These are phyloP conservation scores for Cruciata laevipes DNA, from an alignment of 257 asterid species.

Conservation along the genomic window DNA sequence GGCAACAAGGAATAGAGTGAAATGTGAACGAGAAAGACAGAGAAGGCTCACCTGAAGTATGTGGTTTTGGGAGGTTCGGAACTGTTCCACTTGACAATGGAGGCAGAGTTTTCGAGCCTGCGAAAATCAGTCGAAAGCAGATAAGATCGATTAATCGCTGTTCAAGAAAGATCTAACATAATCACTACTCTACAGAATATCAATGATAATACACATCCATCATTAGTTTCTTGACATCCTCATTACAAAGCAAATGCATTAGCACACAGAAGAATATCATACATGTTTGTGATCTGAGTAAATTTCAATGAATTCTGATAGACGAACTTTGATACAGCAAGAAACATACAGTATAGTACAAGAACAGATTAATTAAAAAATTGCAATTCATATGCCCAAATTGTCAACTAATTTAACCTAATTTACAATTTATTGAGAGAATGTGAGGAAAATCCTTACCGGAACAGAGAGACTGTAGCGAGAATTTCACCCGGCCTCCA, in stretches of 20 bases:
- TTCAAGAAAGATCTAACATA: not conserved
- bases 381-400: not conserved
- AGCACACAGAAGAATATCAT: not conserved
- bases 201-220: not conserved
- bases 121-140: conserved; percentile 14
- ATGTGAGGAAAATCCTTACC: conserved; percentile 26
- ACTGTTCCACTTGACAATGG: conserved; percentile 59
- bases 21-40: not conserved
- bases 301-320: not conserved
- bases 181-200: not conserved
- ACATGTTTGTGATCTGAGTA: not conserved
- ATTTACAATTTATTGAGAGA: not conserved
- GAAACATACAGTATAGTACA: not conserved
- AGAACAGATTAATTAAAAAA: not conserved
- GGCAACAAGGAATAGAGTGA: conserved; percentile 1
- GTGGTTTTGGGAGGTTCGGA: conserved; percentile 16
- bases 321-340: not conserved
- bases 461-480: conserved; percentile 55
- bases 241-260: not conserved
- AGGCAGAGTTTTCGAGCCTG: conserved; percentile 55
- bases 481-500: conserved; percentile 16
- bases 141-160: not conserved
- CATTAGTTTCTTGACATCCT: not conserved
- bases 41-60: conserved; percentile 1
- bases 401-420: not conserved